Conservation (phyloP, 1,284 basidiomycete genomes). For the Limonomyces culmigenus region DNA sequence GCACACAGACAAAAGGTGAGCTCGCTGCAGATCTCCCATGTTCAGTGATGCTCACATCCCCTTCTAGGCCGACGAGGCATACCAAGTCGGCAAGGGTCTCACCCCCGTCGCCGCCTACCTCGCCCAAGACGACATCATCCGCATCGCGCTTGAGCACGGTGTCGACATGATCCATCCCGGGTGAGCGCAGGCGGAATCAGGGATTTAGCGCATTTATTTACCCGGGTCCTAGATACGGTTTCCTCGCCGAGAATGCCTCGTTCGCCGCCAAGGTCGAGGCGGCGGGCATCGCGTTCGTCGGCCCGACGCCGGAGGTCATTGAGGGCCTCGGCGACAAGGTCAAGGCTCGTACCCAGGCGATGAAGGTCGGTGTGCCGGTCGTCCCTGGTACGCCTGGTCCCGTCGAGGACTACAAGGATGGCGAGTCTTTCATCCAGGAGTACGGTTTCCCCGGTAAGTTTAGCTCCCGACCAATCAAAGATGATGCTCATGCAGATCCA, state of each 20-base stretch:
- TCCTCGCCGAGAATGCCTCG: conserved; percentile 91
- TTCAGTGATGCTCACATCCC: not conserved
- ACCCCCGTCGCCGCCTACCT: conserved; percentile 96
- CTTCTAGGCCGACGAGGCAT: conserved; percentile 87
- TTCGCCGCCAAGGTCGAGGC: conserved; percentile 96
- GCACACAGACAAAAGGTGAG: conserved; percentile 93
- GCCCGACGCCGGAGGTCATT: conserved; percentile 92
- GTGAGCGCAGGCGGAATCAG: conserved; percentile 34
- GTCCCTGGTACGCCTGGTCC: conserved; percentile 96
- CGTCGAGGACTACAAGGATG: conserved; percentile 72
- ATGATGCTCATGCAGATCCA: not conserved
- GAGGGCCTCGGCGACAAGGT: conserved; percentile 98
- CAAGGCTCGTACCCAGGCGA: conserved; percentile 80
- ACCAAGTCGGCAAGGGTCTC: conserved; percentile 91
- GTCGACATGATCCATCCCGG: conserved; percentile 99
- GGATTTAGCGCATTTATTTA: conserved; percentile 7
- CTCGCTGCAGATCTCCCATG: conserved; percentile 1
- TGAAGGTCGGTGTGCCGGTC: conserved; percentile 83
- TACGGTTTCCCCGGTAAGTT: conserved; percentile 81
- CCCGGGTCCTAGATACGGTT: conserved; percentile 82
- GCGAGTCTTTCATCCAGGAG: conserved; percentile 81
- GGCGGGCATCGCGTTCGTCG: conserved; percentile 95
- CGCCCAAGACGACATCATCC: conserved; percentile 93
- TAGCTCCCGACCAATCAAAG: not conserved
- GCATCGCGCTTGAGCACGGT: conserved; percentile 87